Percentiles rank a stretch among this genome's conserved stretches.
Conservation (phyloP, 2,329 filamentous ascomycete species). For the Fusarium nisikadoi region DNA sequence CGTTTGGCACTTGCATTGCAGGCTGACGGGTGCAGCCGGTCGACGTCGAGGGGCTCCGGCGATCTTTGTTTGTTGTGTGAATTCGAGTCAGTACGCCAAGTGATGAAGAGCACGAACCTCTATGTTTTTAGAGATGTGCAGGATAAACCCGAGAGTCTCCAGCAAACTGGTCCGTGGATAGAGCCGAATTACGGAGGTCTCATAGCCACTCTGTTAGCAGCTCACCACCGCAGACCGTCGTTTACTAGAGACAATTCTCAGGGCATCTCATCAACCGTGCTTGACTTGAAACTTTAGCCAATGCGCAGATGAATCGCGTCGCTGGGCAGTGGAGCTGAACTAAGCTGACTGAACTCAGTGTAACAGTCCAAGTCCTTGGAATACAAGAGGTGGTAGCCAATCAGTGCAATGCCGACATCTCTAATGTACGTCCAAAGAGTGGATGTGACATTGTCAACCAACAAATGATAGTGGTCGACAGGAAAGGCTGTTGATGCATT, state of each 20-base stretch:
- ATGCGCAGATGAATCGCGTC: not conserved
- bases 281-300: slow-evolving; percentile 14
- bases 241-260: slow-evolving; percentile 10
- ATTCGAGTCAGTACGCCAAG: slow-evolving; percentile 15
- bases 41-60: not conserved
- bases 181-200: slow-evolving; percentile 18
- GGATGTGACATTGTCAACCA: slow-evolving; percentile 7
- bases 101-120: not conserved
- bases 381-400: slow-evolving; percentile 18
- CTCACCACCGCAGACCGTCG: slow-evolving; percentile 1
- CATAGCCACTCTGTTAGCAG: slow-evolving; percentile 10
- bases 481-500: not conserved
- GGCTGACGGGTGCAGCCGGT: not conserved
- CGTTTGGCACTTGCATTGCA: not conserved
- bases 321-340: not conserved
- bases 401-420: slow-evolving; percentile 17
- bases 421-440: not conserved
- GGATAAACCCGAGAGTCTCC: not conserved
- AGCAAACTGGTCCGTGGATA: not conserved
- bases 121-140: not conserved
- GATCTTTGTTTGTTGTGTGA: slow-evolving; percentile 15
- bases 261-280: slow-evolving; percentile 25
- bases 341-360: slow-evolving; percentile 5
- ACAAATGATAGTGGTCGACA: not conserved
- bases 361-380: slow-evolving; percentile 10